These are phyloP conservation scores for Ophiocordyceps camponoti-rufipedis DNA, from an alignment of 2,329 filamentous ascomycete species.

Conservation along the genomic window DNA sequence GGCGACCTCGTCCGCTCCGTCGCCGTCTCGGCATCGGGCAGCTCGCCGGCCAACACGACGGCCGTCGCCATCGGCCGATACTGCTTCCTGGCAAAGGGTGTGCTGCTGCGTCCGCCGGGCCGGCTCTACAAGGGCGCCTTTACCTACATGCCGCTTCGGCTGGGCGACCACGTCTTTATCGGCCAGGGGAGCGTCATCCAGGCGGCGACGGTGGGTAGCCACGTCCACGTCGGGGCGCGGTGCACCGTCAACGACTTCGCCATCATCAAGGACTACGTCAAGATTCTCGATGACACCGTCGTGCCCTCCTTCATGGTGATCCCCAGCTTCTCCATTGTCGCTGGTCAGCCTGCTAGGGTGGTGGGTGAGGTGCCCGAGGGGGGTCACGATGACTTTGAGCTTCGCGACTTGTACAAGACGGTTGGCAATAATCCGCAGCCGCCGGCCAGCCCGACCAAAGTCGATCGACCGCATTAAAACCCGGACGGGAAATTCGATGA, in stretches of 20 bases:
- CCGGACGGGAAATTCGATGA: not conserved
- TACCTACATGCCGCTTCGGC: conserved; percentile 75
- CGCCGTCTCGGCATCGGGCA: conserved; percentile 19
- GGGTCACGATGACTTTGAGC: conserved; percentile 43
- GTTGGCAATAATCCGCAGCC: conserved; percentile 37
- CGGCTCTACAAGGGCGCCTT: conserved; percentile 63
- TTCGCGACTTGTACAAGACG: conserved; percentile 44
- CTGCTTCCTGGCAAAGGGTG: conserved; percentile 68
- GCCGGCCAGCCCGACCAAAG: conserved; percentile 3
- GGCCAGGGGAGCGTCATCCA: conserved; percentile 60
- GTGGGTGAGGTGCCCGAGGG: conserved; percentile 68
- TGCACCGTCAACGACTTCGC: conserved; percentile 71
- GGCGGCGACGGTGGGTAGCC: conserved; percentile 64
- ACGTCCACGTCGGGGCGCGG: conserved; percentile 68
- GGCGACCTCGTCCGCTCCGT: conserved; percentile 60
- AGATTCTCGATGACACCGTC: conserved; percentile 68
- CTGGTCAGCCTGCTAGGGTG: conserved; percentile 59
- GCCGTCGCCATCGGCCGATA: conserved; percentile 83
- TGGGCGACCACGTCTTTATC: conserved; percentile 89
- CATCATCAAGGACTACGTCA: conserved; percentile 86
- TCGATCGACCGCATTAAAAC: not conserved
- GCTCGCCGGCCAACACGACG: conserved; percentile 30
- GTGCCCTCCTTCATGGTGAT: conserved; percentile 82
- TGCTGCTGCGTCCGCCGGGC: conserved; percentile 65
- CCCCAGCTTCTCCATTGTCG: conserved; percentile 84